Base-by-base conservation (phyloP, 306 rosid species). In the Hippophae rhamnoides region DNA sequence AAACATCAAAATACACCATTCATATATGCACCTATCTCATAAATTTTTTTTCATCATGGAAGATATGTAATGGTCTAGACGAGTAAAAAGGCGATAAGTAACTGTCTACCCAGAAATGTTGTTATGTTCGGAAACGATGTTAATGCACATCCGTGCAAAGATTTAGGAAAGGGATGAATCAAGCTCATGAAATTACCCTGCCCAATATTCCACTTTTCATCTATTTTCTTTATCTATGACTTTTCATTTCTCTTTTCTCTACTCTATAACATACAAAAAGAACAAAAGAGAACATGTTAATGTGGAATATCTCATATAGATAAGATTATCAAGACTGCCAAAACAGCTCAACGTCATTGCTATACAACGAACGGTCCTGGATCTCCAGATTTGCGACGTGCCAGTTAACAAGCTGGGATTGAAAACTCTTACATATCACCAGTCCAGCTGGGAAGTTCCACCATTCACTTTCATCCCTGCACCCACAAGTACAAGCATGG, bases 401-500 rank as follows among this genome's bases (percentile, higher is more conserved):
- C 95, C 99, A 88, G 61, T 88, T 93, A 69, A 88, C 74, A 67
- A 93, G 95, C 72, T 81, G 90, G 60, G 95, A 86, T 67, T 89
- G 99, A 70, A 88, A 77, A 54, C 82, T 56, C 79, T 93, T 93
- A 93, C 89, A 93, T 55, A 89, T 46, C 66, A 93, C 94, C 76
- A 93, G 64, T 65, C 94, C 95, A 12, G 82, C 72, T 2, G 97
- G 95, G 58, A 93, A 80, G 56, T 86, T 72, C 99, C 99, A 93
- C 99, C 99, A 93, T 74, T 93, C 99, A 65, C 92, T 88, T 65
- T 93, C 99, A 14, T 93, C 99, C 95, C 99, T 93, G 90, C 76
- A 62, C 61, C 61, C 57, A 76, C 65, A 63, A 18, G 23, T 18
- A 18, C 23, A 18, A 18, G 23, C 23, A 18, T 18, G 23, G 23